Conservation (phyloP, 1,284 basidiomycete genomes). For the Rugosomyces carneus region DNA sequence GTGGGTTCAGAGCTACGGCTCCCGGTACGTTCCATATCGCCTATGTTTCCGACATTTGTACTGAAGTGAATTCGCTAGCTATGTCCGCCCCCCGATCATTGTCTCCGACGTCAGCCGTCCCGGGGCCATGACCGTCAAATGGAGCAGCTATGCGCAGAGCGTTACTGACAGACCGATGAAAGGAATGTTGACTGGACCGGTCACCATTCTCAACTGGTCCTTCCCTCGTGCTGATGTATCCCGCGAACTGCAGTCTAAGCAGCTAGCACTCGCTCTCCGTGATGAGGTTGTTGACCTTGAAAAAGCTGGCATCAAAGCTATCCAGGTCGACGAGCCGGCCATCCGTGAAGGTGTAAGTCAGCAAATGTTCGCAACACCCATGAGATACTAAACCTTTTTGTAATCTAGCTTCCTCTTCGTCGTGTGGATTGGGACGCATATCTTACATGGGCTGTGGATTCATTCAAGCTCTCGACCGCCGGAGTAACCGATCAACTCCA, state of each 20-base stretch:
- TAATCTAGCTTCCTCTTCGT: constrained; percentile 77
- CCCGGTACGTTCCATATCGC: constrained; percentile 49
- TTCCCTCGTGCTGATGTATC: constrained; percentile 99
- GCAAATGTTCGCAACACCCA: not conserved
- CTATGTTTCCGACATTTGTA: not conserved
- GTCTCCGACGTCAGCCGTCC: constrained; percentile 97
- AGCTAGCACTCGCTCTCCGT: constrained; percentile 96
- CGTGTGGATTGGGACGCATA: constrained; percentile 92
- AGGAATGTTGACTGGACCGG: constrained; percentile 97
- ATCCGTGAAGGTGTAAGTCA: constrained; percentile 91
- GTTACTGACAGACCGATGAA: constrained; percentile 95
- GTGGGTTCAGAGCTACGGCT: constrained; percentile 99
- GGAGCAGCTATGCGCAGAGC: constrained; percentile 97
- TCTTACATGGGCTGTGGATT: constrained; percentile 95
- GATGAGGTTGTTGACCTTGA: constrained; percentile 98
- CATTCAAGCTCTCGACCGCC: constrained; percentile 93
- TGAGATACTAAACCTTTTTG: not conserved
- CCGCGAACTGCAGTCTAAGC: constrained; percentile 96
- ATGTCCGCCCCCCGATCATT: constrained; percentile 98
- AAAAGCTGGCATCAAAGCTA: constrained; percentile 94
- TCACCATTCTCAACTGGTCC: constrained; percentile 99
- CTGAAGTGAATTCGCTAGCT: constrained; percentile 47
- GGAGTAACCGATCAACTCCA: constrained; percentile 90
- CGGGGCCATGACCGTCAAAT: constrained; percentile 92
- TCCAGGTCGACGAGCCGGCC: constrained; percentile 99